These are phyloP conservation scores for Cyberlindnera xishuangbannaensis DNA, from an alignment of 805 yeast species.

Conservation along the genomic window DNA sequence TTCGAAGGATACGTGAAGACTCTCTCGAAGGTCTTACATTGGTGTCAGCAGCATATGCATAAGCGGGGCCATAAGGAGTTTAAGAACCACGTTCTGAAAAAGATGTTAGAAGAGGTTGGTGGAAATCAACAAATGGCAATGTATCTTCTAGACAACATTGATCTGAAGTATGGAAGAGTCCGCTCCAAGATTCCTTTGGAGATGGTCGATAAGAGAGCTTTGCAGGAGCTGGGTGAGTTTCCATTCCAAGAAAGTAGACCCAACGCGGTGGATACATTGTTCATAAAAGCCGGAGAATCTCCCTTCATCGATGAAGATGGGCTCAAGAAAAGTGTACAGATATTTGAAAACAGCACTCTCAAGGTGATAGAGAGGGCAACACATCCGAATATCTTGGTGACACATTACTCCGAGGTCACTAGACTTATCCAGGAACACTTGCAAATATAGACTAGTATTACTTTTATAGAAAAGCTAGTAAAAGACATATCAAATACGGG, in stretches of 20 bases:
- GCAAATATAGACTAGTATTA: too few relatives aligned
- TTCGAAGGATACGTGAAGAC: constrained; percentile 19
- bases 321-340: constrained; percentile 33
- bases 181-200: constrained; percentile 25
- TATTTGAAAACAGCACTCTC: too few relatives aligned
- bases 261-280: constrained; percentile 24
- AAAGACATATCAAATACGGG: too few relatives aligned
- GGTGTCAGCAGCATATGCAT: constrained; percentile 6
- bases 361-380: too few relatives aligned
- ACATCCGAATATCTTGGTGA: too few relatives aligned
- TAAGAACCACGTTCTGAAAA: too few relatives aligned
- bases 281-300: too few relatives aligned
- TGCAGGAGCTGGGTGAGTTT: constrained; percentile 11
- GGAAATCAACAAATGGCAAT: constrained; percentile 5
- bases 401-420: too few relatives aligned
- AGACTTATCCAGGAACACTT: too few relatives aligned
- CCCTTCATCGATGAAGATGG: too few relatives aligned
- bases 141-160: constrained; percentile 17
- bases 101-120: neutral
- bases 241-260: neutral
- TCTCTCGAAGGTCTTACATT: constrained; percentile 7
- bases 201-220: constrained; percentile 7
- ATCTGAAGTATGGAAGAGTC: constrained; percentile 12
- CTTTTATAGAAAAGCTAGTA: too few relatives aligned
- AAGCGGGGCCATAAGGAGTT: constrained; percentile 2